Base-by-base conservation (phyloP, 2,329 filamentous ascomycete genomes). In the Cercospora sesami region DNA sequence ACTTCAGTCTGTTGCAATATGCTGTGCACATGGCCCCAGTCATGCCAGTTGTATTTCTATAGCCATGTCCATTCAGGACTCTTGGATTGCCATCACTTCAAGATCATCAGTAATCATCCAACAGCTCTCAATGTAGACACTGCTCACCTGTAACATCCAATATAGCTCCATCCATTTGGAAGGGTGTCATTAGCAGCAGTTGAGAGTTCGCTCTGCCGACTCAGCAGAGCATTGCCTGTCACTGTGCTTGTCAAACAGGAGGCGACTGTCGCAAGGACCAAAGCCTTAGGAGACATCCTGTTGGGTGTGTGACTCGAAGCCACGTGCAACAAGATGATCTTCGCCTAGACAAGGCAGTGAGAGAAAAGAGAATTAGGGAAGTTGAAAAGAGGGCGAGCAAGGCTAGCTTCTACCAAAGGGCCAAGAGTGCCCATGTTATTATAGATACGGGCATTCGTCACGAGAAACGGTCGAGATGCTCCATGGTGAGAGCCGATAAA, bases 141-240 rank as follows among this genome's bases (percentile, higher is more conserved):
- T 12, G 67, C 68, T 48, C 58, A 72, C 72, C 69, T 69, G 60
- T 71, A 74, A 62, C 73, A 74, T 10, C 73, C 73, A 12, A 69
- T 62, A 55, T 73, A 73, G 12, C 69, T 72, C 73, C 73, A 74
- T 53, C 68, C 68, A 4, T 66, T 64, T 10, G 71, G 71, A 8
- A 74, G 64, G 16, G 71, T 68, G 8, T 36, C 21, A 33, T 71
- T 73, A 51, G 58, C 60, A 12, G 71, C 69, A 14, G 69, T 63
- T n/a, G 61, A 23, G 14, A 72, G 60, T 6, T 55, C 30, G 39
- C 42, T 61, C 18, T 67, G 63, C 23, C 69, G 42, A 30, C 31
- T 39, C 6, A 33, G 28, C n/a, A 63, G 45, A 31, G 61, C 14
- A 33, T 30, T 63, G 9, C 14, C 42, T 14, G 42, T n/a, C 18